These are phyloP conservation scores for Psophocarpus tetragonolobus DNA, from an alignment of 306 rosid genomes.

Conservation along the genomic window DNA sequence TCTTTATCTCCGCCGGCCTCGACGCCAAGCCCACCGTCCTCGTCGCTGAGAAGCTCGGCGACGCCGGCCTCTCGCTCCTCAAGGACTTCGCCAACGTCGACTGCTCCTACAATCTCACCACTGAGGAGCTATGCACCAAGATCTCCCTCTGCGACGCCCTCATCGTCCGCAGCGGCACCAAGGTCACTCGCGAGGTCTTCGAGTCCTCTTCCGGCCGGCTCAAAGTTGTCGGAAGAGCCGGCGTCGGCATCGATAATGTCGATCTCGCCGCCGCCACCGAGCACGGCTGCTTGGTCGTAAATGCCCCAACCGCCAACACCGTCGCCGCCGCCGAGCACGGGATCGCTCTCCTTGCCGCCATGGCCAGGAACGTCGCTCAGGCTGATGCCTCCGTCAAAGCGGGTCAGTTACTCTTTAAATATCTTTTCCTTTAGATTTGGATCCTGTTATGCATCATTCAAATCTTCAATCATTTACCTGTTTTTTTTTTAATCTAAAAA, in stretches of 20 bases:
- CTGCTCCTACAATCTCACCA: constrained; percentile 77
- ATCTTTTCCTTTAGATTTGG: constrained; percentile 7
- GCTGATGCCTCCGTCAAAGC: constrained; percentile 95
- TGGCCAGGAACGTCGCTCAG: constrained; percentile 97
- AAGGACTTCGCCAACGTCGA: constrained; percentile 91
- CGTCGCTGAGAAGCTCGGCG: constrained; percentile 96
- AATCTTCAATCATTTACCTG: no score
- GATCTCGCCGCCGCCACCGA: constrained; percentile 99
- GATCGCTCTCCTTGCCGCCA: constrained; percentile 84
- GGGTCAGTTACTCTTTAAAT: constrained; percentile 46
- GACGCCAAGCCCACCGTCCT: constrained; percentile 90
- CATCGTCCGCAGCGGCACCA: constrained; percentile 94
- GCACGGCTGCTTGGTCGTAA: constrained; percentile 91
- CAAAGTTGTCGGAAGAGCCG: constrained; percentile 96
- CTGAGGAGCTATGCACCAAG: constrained; percentile 95
- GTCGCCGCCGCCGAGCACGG: constrained; percentile 98
- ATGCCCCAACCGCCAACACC: constrained; percentile 97
- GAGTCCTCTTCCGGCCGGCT: constrained; percentile 90
- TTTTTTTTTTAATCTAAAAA: no score
- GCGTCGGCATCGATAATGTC: constrained; percentile 97
- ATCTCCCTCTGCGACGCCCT: constrained; percentile 97
- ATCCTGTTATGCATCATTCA: no score
- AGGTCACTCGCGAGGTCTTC: constrained; percentile 88
- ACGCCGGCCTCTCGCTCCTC: constrained; percentile 65
- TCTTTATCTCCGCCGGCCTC: constrained; percentile 56